Percentiles rank a stretch among this genome's conserved stretches.
Conservation (phyloP, 805 yeast genomes). For the Wickerhamomyces queroliae region DNA sequence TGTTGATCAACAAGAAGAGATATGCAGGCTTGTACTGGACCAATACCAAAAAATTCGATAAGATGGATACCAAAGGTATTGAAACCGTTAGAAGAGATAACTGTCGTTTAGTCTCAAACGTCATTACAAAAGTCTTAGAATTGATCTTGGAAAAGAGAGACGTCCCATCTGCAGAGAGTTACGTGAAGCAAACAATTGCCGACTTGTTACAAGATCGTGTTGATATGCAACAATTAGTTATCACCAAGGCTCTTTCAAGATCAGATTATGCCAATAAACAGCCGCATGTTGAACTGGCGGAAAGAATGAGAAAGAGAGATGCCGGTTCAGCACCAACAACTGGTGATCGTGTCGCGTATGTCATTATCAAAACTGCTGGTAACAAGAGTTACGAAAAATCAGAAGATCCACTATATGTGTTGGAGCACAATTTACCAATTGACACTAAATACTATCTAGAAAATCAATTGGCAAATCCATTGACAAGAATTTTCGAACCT, state of each 20-base stretch:
- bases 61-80: constrained; percentile 97
- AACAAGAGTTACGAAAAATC: constrained; percentile 89
- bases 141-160: constrained; percentile 82
- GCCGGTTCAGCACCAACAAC: constrained; percentile 95
- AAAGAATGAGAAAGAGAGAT: constrained; percentile 92
- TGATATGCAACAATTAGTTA: constrained; percentile 89
- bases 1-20: constrained; percentile 90
- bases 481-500: constrained; percentile 91
- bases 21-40: constrained; percentile 99
- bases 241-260: constrained; percentile 80
- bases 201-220: constrained; percentile 86
- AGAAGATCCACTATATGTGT: constrained; percentile 91
- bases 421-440: constrained; percentile 88
- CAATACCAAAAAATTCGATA: constrained; percentile 82
- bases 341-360: constrained; percentile 98
- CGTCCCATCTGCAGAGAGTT: constrained; percentile 76
- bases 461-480: constrained; percentile 88
- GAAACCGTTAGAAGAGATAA: constrained; percentile 98
- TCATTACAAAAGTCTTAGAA: constrained; percentile 85
- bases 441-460: constrained; percentile 93
- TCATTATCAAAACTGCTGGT: constrained; percentile 76
- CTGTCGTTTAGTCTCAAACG: constrained; percentile 90
- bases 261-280: constrained; percentile 94
- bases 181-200: constrained; percentile 82
- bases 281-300: constrained; percentile 95